These are phyloP conservation scores for Beta lomatogona DNA, from an alignment of 179 eudicot species.

Conservation along the genomic window DNA sequence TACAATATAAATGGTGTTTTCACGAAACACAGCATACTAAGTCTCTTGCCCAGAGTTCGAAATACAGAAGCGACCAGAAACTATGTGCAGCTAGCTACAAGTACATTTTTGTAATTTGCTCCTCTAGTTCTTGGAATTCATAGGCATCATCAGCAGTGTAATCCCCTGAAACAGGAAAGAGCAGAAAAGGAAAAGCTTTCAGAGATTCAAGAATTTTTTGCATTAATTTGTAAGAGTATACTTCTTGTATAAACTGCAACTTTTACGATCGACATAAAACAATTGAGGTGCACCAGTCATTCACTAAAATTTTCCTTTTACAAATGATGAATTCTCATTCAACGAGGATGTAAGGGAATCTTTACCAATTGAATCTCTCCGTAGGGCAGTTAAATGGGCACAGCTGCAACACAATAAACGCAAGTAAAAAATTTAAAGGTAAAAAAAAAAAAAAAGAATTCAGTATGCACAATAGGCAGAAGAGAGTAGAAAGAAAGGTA, in stretches of 20 bases:
- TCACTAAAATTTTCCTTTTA: background rate
- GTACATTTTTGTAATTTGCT: conserved; percentile 65
- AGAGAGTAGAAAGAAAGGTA: background rate
- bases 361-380: conserved; percentile 96
- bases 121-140: conserved; percentile 90
- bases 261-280: background rate
- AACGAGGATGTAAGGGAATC: background rate
- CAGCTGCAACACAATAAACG: conserved; percentile 66
- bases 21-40: background rate
- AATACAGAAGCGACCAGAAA: background rate
- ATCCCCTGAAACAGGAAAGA: conserved; percentile 47
- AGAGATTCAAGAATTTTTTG: background rate
- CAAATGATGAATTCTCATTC: background rate
- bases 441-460: background rate
- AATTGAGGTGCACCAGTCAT: background rate
- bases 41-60: background rate
- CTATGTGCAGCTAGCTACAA: conserved; percentile 36
- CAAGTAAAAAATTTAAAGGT: background rate
- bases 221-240: background rate
- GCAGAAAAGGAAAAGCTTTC: background rate
- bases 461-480: no score
- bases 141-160: conserved; percentile 86
- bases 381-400: conserved; percentile 88
- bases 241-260: background rate
- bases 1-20: background rate